Base-by-base conservation (phyloP, 106 monocot genomes). In the Ottelia alismoides region DNA sequence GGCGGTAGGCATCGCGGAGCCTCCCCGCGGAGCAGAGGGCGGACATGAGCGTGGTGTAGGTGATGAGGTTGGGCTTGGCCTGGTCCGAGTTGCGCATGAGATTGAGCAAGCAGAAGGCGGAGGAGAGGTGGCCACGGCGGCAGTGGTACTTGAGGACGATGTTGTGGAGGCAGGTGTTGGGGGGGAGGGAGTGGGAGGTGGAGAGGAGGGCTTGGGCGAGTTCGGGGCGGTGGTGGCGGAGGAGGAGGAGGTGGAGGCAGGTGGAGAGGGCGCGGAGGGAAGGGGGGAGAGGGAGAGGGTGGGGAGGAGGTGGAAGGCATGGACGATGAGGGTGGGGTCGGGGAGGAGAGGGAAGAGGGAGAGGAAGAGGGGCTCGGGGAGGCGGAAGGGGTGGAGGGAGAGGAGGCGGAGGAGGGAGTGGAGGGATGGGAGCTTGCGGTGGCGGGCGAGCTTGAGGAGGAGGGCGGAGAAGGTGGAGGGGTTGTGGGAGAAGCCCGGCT, bases 31-130 rank as follows among this genome's bases (percentile, higher is more conserved):
- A 53, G 54, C 85, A 85, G 0, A 90, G 61, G 20, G 69, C 79
- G 4, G 62, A 70, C 51, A 98, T 82, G 51, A 98, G 25, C 0
- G 90, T 98, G 4, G 98, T 77, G 55, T 89, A 90, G 2, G 98
- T 90, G 51, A 90, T 59, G 70, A 85, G 5, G 58, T 82, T 89
- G 2, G 96, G 96, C 1, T 25, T 1, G 1, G 61, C 35, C n/a
- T 52, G 51, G 11, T 48, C 24, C 3, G 73, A 52, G 14, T 1
- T 2, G 32, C 40, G 30, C 88, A 98, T 98, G 32, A 55, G 19
- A 0, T 82, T 63, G 0, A 98, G 21, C 16, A 85, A 28, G 2
- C 35, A 2, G 53, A 79, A 79, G 2, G 85, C 96, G 1, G 58
- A 35, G 16, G 52, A 66, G 40, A 92, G 51, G 9, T 75, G 68